Base-by-base conservation (phyloP, 805 yeast genomes). In the Ogataea saltuana region DNA sequence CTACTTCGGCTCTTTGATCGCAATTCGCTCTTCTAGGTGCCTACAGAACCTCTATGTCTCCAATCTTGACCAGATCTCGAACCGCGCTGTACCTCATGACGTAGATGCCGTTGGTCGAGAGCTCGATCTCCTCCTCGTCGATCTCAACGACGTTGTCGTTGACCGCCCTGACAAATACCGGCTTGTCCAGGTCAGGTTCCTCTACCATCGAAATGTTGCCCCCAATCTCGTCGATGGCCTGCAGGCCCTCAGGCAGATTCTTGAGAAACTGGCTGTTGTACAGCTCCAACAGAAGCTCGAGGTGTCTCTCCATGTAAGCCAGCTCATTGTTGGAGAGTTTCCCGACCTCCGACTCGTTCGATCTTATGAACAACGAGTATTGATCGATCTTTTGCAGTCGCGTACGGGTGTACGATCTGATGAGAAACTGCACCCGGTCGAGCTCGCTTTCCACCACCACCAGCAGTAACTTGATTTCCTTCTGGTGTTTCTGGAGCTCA, bases 381-480 rank as follows among this genome's bases (percentile, higher is more conserved):
- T 72, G 74, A 65, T 89, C 97, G 36, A 93, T 77, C 63, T 86
- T 90, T 47, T 70, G 67, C 43, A 89, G 63, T 45, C 99, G 71
- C 6, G 91, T 76, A 48, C 99, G 74, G 25, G 90, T 69, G 60
- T 88, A 91, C 11, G 88, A 75, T 39, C 97, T 68, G n/a, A 90
- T 71, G 26, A 91, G 64, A 60, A 83, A 93, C 55, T 83, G 88
- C 22, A 88, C 77, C 44, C 99, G 69, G 55, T 93, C 98, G 18
- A 93, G 74, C 54, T 93, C 98, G 11, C 95, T 84, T 59, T 93
- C 99, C 53, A 91, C 82, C 18, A 95, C 78, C 69, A 93, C 78
- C 34, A 90, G 69, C 45, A 86, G 83, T 45, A 91, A 65, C 58
- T 90, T 90, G 63, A 82, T 81, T 48, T 83, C 87, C 40, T 67